Percentiles rank a stretch among this genome's conserved stretches.
Evolutionary conservation across 495 filamentous ascomycete species (phyloP).

Genomic region (Annulohypoxylon nitens): DNA sequence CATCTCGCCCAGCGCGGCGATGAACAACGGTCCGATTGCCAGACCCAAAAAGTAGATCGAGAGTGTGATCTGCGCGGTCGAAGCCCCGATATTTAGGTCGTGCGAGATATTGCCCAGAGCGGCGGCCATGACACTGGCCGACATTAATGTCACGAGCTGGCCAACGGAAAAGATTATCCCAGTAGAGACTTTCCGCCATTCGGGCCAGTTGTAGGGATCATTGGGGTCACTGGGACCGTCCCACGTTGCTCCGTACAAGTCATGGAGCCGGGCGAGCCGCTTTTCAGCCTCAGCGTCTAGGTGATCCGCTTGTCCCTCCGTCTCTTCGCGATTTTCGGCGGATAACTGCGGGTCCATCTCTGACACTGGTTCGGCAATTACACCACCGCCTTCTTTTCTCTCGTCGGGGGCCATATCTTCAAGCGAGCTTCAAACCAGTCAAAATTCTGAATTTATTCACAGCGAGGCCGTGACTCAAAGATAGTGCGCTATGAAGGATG

Average conservation of each 20-base stretch:
- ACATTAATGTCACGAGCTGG: slow-evolving; percentile 50
- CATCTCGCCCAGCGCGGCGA: slow-evolving; percentile 58
- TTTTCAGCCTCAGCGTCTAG: slow-evolving; percentile 23
- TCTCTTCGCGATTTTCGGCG: background rate
- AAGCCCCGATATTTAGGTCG: slow-evolving; percentile 54
- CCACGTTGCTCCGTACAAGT: slow-evolving; percentile 61
- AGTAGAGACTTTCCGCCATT: slow-evolving; percentile 68
- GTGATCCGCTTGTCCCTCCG: background rate
- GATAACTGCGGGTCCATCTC: background rate
- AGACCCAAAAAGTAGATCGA: slow-evolving; percentile 69
- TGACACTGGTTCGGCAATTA: background rate
- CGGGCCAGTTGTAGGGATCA: slow-evolving; percentile 71
- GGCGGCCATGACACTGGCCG: slow-evolving; percentile 55
- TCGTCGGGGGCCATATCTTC: slow-evolving; percentile 15
- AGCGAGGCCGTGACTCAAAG: background rate
- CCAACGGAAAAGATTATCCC: slow-evolving; percentile 63
- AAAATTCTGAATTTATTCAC: background rate
- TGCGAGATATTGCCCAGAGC: slow-evolving; percentile 52
- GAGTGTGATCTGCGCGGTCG: slow-evolving; percentile 55
- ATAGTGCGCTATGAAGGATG: background rate
- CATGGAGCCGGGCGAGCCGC: slow-evolving; percentile 17
- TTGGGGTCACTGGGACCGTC: slow-evolving; percentile 67
- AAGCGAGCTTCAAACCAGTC: background rate
- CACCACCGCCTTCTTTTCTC: slow-evolving; percentile 20
- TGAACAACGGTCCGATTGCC: slow-evolving; percentile 59